Percentiles rank a stretch among this genome's conserved stretches.
Conservation (phyloP, 768 basidiomycete genomes). For the Psilocybe tampanensis region DNA sequence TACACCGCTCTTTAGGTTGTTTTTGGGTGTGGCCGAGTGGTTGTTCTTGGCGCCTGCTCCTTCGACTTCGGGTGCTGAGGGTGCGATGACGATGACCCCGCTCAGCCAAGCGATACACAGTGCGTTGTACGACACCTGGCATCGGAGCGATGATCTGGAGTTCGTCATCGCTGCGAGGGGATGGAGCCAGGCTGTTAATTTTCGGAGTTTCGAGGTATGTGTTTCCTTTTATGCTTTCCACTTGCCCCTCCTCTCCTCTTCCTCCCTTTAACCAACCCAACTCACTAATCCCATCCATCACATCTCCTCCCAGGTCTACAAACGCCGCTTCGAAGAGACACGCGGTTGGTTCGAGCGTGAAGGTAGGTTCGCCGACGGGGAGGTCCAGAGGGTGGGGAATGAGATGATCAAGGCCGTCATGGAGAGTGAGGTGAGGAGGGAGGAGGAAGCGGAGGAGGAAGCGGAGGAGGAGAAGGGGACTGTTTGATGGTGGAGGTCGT, state of each 20-base stretch:
- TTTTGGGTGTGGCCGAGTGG: slow-evolving; percentile 97
- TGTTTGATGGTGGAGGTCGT: not conserved
- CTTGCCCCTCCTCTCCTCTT: too few species aligned
- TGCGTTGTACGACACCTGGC: not conserved
- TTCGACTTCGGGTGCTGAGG: not conserved
- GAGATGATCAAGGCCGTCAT: slow-evolving; percentile 91
- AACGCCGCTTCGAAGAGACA: too few species aligned
- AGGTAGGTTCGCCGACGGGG: slow-evolving; percentile 68
- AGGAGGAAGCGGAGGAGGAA: too few species aligned
- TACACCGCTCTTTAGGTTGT: slow-evolving; percentile 94
- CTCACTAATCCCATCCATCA: too few species aligned
- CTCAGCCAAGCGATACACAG: not conserved
- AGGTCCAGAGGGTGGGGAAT: slow-evolving; percentile 77
- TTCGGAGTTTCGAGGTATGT: slow-evolving; percentile 84
- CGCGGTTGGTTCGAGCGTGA: slow-evolving; percentile 89
- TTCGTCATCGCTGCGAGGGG: slow-evolving; percentile 3
- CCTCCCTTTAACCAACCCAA: too few species aligned
- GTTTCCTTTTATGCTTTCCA: not conserved
- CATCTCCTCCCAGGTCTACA: slow-evolving; percentile 62
- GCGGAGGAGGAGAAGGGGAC: too few species aligned
- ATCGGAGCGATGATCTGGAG: slow-evolving; percentile 2
- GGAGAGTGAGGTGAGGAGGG: slow-evolving; percentile 53
- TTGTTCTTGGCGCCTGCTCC: slow-evolving; percentile 69
- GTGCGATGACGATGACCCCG: too few species aligned
- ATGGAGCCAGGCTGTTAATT: slow-evolving; percentile 1